Evolutionary conservation across 1,139 yeast species (phyloP), one percentile per base, ranked within the genome.

Genomic region (Suhomyces panamericanus): DNA sequence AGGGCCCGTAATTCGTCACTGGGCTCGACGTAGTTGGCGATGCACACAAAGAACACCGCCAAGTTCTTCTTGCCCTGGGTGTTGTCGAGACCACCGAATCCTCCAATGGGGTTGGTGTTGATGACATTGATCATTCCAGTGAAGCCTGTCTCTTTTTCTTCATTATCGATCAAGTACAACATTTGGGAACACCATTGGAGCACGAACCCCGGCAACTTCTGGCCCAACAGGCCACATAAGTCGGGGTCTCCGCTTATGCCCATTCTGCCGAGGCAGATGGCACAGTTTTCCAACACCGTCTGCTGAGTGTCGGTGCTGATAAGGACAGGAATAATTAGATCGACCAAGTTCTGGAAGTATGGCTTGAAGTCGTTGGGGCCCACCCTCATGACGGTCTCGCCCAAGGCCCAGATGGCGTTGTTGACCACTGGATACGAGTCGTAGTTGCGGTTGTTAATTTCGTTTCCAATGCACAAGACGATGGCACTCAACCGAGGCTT

Each of bases 371-470:
- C 79, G 5, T 67, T 72, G 16, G 67, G 63, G 3, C 75, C 55
- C 26, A 84, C 60, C 51, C 88, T 78, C 57, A 90, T 72, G 2
- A 87, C 73, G 32, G 95, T 80, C 63, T 93, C 96, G 30, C 99
- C 99, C 15, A 87, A 69, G 1, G 96, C 80, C 99, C 99, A 93
- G 41, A 89, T 83, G 1, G 98, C 96, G 64, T 93, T 93, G 62
- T 90, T 88, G 63, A 85, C 78, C 40, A 87, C 85, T 15, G 93
- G 79, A 64, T 75, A 68, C 51, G 88, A 67, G 45, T 68, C 67
- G 57, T 67, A 70, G 38, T 74, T 66, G 48, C 83, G 62, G 55
- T 72, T 76, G 46, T 78, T 70, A 52, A 86, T 73, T 60, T 87
- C 96, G 51, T 83, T 80, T 5, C 90, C 84, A 49, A 87, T 78